Conservation (phyloP, 805 yeast species). For the Tetrapisispora pingtungensis region DNA sequence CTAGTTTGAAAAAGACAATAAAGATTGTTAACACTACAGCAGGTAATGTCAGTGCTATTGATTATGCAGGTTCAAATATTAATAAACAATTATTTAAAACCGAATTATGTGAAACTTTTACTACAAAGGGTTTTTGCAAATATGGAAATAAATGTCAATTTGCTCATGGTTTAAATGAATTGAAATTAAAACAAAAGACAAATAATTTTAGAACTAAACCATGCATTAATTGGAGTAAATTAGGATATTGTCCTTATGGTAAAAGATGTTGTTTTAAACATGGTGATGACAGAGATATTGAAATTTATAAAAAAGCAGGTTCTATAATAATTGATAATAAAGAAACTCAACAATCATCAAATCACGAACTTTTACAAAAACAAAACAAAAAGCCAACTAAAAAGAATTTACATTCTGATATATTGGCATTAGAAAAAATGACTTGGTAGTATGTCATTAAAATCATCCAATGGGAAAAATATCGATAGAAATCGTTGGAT, state of each 20-base stretch:
- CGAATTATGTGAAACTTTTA: conserved; percentile 74
- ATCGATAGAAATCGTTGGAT: background rate
- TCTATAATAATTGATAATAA: conserved; percentile 2
- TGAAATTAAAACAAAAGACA: conserved; percentile 55
- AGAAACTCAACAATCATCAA: background rate
- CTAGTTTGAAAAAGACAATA: background rate
- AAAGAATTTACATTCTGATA: conserved; percentile 23
- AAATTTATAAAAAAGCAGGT: conserved; percentile 22
- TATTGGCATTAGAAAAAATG: conserved; percentile 24
- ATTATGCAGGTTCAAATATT: conserved; percentile 10
- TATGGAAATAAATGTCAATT: conserved; percentile 89
- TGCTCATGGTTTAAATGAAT: conserved; percentile 79
- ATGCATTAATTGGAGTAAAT: conserved; percentile 78
- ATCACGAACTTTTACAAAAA: background rate
- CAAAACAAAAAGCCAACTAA: background rate
- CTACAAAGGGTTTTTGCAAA: conserved; percentile 64
- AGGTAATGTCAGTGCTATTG: background rate
- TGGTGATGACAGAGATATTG: conserved; percentile 35
- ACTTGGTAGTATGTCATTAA: conserved; percentile 17
- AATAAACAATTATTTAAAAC: conserved; percentile 78
- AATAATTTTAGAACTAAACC: conserved; percentile 86
- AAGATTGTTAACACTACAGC: background rate
- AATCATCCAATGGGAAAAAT: background rate
- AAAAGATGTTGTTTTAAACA: conserved; percentile 89
- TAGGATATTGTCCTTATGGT: conserved; percentile 80